Evolutionary conservation across 805 yeast genomes (phyloP).

Genomic region (Candida maltosa): DNA sequence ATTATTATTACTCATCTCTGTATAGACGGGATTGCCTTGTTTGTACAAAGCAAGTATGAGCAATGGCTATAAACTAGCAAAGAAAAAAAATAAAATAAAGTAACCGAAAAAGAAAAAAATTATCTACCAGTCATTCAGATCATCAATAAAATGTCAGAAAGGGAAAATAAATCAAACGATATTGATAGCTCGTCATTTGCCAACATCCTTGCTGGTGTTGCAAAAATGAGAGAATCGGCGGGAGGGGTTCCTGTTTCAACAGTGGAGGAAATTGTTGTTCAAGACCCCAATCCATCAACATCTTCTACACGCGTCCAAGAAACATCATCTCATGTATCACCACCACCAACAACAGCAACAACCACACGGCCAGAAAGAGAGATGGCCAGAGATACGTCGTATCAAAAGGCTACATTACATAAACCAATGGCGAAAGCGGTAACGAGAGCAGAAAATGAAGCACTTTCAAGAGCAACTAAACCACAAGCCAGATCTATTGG

Average conservation of each 20-base stretch:
- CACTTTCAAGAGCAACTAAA: constrained; percentile 8
- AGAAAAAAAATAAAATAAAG: no score
- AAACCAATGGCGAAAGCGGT: constrained; percentile 12
- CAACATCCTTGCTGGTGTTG: constrained; percentile 68
- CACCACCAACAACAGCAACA: constrained; percentile 1
- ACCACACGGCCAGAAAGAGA: not conserved
- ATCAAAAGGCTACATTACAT: constrained; percentile 2
- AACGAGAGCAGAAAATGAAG: constrained; percentile 6
- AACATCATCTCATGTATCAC: no score
- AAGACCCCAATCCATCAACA: not conserved
- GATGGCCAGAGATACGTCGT: not conserved
- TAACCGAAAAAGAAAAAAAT: no score
- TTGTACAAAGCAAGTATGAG: no score
- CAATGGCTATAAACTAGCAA: no score
- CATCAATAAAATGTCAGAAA: constrained; percentile 4
- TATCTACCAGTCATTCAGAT: no score
- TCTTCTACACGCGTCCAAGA: no score
- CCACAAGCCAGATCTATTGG: constrained; percentile 4
- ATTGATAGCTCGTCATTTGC: constrained; percentile 62
- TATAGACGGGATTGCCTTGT: no score
- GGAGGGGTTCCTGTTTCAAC: constrained; percentile 11
- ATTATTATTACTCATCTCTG: no score
- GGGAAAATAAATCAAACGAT: constrained; percentile 1
- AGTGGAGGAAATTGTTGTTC: constrained; percentile 1
- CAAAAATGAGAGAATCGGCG: constrained; percentile 50